Evolutionary conservation across 2,329 filamentous ascomycete genomes (phyloP), one percentile per base, ranked within the genome.

Genomic region (Cercospora berteroae): DNA sequence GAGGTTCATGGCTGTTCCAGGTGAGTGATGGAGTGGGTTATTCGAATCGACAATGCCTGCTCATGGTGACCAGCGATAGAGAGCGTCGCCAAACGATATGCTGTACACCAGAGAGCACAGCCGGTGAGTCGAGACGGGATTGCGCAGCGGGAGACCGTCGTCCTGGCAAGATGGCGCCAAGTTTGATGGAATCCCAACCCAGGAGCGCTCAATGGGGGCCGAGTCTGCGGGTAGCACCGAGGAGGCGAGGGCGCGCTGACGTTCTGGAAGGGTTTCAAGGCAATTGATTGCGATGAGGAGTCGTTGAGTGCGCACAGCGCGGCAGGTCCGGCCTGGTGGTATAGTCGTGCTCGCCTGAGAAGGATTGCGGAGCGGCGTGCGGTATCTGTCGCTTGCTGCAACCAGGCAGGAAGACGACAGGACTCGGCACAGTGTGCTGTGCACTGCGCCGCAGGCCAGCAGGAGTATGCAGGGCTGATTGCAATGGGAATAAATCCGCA

Each of bases 1-100:
- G 60, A 72, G 69, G 65, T 71, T 72, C 71, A 72, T 72, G 67
- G 61, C 65, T 66, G 64, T 68, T 48, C 62, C 62, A 52, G 52
- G 64, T 63, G 64, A 62, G 68, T 69, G 50, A 59, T 66, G 66
- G 69, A 67, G 69, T 67, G 59, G 64, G 62, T 63, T 70, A 72
- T 64, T 71, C 66, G 69, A 67, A 67, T 69, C 69, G 66, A 70
- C 64, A 64, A 64, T 63, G 67, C 66, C 67, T 71, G 65, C 63
- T 66, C 71, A 72, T 72, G 65, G 63, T 72, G 69, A 60, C 63
- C 62, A 52, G 44, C 55, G 61, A 44, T 66, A 57, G 33, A 58
- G 8, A 13, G 18, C 62, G 60, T 58, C 18, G 55, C 55, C 55
- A 36, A 36, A 58, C 31, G 55, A 58, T 18, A 33, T 58, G 31